Base-by-base conservation (phyloP, 805 yeast genomes). In the Yueomyces sinensis region DNA sequence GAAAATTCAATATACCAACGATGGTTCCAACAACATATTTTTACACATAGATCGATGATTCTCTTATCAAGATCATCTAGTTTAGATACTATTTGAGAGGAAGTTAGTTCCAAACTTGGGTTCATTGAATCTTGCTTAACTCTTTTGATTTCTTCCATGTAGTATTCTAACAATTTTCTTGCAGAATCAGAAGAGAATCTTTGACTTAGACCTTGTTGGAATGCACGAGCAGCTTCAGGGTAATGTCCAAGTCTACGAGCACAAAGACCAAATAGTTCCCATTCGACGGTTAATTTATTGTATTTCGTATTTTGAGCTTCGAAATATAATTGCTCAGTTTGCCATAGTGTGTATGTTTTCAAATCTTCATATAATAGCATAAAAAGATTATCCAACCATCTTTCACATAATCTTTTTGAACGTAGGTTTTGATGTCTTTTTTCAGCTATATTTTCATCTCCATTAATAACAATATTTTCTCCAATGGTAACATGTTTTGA, bases 1-100 rank as follows among this genome's bases (percentile, higher is more conserved):
- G 93, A 76, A 51, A 86, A 89, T 44, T 89, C 95, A 42, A 77
- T 72, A 60, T 89, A 93, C 98, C 98, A 91, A 51, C 98, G 73
- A 57, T 87, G 96, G 52, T 84, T 81, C 96, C 97, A 93, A n/a
- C 91, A 94, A n/a, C 79, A 62, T 35, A 91, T 62, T 47, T 80
- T 81, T 25, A 87, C 82, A 37, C 76, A 59, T 17, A 78, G 61
- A 37, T 79, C 84, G 39, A 87, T 63, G 11, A 83, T 72, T 41
- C 67, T 64, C 33, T 66, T 70, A 48, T 76, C 74, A n/a, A 54
- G 36, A 17, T 47, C 56, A 25, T 47, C 44, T 9, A 52, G 38
- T 27, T 49, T 43, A 7, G 46, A 56, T 41, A 52, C 57, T 47
- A 41, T 60, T 38, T 52, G 67, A 41, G 48, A 42, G 9, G 58